These are phyloP conservation scores for Emmonsiellopsis sp. DNA, from an alignment of 2,329 filamentous ascomycete species.

Conservation along the genomic window DNA sequence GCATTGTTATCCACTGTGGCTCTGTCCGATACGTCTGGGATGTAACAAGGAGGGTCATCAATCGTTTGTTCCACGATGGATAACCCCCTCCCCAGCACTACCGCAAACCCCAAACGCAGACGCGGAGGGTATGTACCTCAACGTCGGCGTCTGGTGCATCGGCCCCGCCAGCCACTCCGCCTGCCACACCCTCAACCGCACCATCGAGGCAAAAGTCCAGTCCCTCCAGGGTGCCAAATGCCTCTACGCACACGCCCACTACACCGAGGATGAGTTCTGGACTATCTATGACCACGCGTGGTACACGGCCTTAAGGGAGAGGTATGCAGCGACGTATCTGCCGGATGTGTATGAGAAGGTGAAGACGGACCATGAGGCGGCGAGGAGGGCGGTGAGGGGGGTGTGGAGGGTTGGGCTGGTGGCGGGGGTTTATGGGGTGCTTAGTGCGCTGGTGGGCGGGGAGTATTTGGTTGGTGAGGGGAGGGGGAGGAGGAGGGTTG, in stretches of 20 bases:
- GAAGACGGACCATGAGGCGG: background rate
- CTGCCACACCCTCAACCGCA: slow-evolving; percentile 63
- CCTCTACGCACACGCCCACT: slow-evolving; percentile 81
- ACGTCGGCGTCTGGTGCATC: slow-evolving; percentile 67
- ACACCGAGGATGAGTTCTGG: slow-evolving; percentile 49
- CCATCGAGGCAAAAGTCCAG: slow-evolving; percentile 59
- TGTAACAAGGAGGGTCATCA: background rate
- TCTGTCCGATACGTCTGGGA: slow-evolving; percentile 30
- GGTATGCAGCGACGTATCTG: slow-evolving; percentile 28
- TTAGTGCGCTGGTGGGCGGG: background rate
- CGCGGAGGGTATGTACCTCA: slow-evolving; percentile 25
- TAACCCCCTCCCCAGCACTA: slow-evolving; percentile 28
- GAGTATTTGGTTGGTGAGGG: background rate
- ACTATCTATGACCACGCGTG: slow-evolving; percentile 29
- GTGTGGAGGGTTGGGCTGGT: background rate
- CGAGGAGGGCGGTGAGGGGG: background rate
- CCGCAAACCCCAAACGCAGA: background rate
- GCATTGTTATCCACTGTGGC: slow-evolving; percentile 49
- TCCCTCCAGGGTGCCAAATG: slow-evolving; percentile 72
- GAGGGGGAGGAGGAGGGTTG: background rate
- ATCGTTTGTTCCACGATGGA: background rate
- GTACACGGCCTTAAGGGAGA: slow-evolving; percentile 30
- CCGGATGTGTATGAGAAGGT: slow-evolving; percentile 33
- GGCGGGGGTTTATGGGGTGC: slow-evolving; percentile 4
- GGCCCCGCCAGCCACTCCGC: slow-evolving; percentile 47